Evolutionary conservation across 768 basidiomycete species (phyloP).

Genomic region (Tricholoma sp.): DNA sequence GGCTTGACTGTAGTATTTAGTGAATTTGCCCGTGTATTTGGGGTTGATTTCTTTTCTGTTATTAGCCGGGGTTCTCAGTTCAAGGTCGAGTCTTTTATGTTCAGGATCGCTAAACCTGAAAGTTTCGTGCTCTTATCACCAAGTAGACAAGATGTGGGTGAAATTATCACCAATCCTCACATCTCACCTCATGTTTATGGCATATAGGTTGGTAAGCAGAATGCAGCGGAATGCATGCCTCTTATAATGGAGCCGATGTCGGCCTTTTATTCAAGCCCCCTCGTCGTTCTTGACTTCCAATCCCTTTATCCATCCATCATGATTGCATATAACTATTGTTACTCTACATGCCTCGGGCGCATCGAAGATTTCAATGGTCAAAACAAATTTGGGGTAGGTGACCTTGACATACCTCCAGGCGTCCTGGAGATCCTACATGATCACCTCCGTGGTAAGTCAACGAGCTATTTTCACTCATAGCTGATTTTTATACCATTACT

Average conservation of each 20-base stretch:
- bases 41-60: slow-evolving; percentile 95
- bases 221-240: slow-evolving; percentile 94
- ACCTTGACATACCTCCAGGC: slow-evolving; percentile 64
- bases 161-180: neutral
- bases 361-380: slow-evolving; percentile 81
- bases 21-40: slow-evolving; percentile 96
- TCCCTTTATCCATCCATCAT: slow-evolving; percentile 95
- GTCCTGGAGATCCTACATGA: slow-evolving; percentile 66
- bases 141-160: slow-evolving; percentile 71
- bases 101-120: slow-evolving; percentile 95
- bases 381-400: slow-evolving; percentile 83
- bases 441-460: slow-evolving; percentile 64
- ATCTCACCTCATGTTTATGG: neutral
- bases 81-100: slow-evolving; percentile 99
- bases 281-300: slow-evolving; percentile 94
- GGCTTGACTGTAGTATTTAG: slow-evolving; percentile 34
- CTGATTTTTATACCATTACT: neutral
- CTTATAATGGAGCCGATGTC: slow-evolving; percentile 94
- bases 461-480: neutral
- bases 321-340: slow-evolving; percentile 98
- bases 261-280: slow-evolving; percentile 87
- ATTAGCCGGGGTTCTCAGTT: slow-evolving; percentile 94
- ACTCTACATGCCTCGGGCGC: slow-evolving; percentile 93
- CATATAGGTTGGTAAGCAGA: slow-evolving; percentile 85
- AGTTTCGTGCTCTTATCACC: slow-evolving; percentile 89